These are phyloP conservation scores for Neostapfia colusana DNA, from an alignment of 176 grass and related monocot species.

Conservation along the genomic window DNA sequence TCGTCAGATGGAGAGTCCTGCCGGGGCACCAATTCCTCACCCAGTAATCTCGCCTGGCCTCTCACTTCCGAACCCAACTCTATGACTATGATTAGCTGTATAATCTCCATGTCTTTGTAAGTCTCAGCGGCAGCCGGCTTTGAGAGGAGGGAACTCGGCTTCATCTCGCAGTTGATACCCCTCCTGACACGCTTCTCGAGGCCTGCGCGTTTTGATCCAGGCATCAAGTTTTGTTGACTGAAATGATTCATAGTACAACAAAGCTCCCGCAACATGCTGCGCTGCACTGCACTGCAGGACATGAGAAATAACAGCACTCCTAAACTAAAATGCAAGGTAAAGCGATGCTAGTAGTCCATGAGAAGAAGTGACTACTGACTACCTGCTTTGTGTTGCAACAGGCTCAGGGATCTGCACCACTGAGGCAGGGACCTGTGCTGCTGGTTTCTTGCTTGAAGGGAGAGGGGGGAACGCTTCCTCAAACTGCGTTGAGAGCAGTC, in stretches of 20 bases:
- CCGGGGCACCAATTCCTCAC: slow-evolving; percentile 23
- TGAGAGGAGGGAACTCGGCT: slow-evolving; percentile 71
- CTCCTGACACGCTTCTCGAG: neutral
- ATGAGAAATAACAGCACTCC: too few relatives aligned
- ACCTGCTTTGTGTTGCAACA: slow-evolving; percentile 27
- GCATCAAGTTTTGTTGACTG: neutral
- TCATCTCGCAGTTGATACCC: slow-evolving; percentile 61
- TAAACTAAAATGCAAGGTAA: neutral
- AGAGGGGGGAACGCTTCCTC: slow-evolving; percentile 33
- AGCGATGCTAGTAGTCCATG: neutral
- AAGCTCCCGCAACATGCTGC: neutral
- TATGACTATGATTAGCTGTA: slow-evolving; percentile 13
- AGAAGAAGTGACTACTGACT: slow-evolving; percentile 5
- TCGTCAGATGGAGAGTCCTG: slow-evolving; percentile 3
- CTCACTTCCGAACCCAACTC: neutral
- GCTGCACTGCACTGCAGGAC: neutral
- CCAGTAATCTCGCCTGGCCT: slow-evolving; percentile 15
- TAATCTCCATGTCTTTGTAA: slow-evolving; percentile 31
- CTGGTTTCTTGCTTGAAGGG: neutral
- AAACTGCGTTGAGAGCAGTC: neutral
- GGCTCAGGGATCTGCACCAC: neutral
- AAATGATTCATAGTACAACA: neutral
- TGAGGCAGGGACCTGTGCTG: slow-evolving; percentile 19
- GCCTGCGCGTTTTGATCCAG: slow-evolving; percentile 43
- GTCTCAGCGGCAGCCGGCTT: slow-evolving; percentile 24